Conservation (phyloP, 106 monocot genomes). For the Platanthera guangdongensis region DNA sequence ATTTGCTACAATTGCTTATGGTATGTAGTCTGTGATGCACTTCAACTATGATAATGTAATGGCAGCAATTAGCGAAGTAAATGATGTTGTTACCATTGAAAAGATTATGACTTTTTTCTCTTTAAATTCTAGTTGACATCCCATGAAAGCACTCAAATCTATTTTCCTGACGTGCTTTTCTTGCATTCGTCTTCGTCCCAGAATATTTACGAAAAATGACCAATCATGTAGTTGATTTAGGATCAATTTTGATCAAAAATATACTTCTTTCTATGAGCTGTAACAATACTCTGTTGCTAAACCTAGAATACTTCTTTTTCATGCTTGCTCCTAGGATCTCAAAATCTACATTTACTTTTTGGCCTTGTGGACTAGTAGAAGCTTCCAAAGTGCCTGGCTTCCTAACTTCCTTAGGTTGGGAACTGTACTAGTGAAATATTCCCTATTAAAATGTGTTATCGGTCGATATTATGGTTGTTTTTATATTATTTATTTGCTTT, state of each 20-base stretch:
- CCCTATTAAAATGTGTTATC: neutral
- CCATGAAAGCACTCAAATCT: neutral
- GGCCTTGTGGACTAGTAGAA: neutral
- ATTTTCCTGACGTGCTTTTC: neutral
- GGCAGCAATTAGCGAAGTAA: neutral
- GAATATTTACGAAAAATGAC: no score
- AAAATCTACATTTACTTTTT: neutral
- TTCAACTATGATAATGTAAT: neutral
- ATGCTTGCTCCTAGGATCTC: neutral
- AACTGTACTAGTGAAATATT: neutral
- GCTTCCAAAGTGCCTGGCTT: neutral
- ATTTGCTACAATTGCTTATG: conserved; percentile 63
- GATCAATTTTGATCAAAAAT: no score
- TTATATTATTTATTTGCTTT: no score
- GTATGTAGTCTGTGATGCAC: conserved; percentile 24
- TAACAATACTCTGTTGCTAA: no score
- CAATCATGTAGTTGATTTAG: no score
- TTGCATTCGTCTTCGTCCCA: no score
- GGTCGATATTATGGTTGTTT: no score
- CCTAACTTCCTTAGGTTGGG: neutral
- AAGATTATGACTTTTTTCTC: neutral
- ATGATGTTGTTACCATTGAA: neutral
- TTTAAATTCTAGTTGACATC: neutral
- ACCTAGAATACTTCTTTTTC: neutral
- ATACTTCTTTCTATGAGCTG: no score